Percentiles rank a stretch among this genome's conserved stretches.
These are phyloP conservation scores for Ophiorrhiza pumila DNA, from an alignment of 257 asterid species.

Conservation along the genomic window DNA sequence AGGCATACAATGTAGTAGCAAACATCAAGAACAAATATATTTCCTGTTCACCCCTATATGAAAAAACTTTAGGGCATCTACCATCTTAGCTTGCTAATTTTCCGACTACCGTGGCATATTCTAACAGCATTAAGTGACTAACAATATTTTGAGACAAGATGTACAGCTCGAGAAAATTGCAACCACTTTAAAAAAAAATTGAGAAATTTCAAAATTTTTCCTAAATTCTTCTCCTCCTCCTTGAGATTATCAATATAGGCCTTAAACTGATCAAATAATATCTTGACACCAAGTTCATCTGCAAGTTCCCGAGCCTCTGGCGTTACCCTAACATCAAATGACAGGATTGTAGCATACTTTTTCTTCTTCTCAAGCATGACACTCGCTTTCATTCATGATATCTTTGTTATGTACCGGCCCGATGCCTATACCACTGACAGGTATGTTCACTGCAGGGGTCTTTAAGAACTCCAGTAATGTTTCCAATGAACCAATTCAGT, in stretches of 20 bases:
- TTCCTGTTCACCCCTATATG: not conserved
- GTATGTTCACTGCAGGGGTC: conserved; percentile 85
- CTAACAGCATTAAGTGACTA: not conserved
- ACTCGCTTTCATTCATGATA: conserved; percentile 94
- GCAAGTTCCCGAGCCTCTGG: conserved; percentile 91
- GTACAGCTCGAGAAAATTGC: not conserved
- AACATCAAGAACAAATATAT: not conserved
- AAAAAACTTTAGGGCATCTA: not conserved
- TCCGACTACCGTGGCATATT: not conserved
- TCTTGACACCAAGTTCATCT: conserved; percentile 81
- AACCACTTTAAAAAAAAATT: not conserved
- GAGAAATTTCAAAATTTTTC: not conserved
- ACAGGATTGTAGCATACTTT: conserved; percentile 85
- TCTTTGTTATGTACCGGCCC: conserved; percentile 96
- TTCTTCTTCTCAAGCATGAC: conserved; percentile 98
- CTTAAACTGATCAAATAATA: conserved; percentile 91
- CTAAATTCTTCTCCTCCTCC: conserved; percentile 72
- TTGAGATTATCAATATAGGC: conserved; percentile 85
- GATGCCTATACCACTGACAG: conserved; percentile 95
- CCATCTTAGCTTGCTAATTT: not conserved
- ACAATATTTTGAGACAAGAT: not conserved
- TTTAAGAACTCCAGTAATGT: conserved; percentile 92
- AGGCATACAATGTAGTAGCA: not conserved
- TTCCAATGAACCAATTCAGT: conserved; percentile 89
- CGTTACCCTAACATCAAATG: conserved; percentile 91